Conservation (phyloP, 805 yeast species). For the Yarrowia bubula region DNA sequence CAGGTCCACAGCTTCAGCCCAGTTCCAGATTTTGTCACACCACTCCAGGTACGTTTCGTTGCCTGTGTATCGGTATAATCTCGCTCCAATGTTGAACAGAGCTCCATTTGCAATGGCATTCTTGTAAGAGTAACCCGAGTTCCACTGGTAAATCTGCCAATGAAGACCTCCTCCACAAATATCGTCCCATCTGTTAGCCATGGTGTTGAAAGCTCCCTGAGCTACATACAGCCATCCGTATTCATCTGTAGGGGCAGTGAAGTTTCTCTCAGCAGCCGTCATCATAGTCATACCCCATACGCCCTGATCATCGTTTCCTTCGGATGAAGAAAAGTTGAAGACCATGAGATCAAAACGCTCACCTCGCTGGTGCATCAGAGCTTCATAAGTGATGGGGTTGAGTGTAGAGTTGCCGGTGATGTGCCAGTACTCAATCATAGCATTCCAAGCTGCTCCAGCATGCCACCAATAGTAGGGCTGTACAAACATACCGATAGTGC, state of each 20-base stretch:
- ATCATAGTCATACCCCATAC: conserved; percentile 88
- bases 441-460: conserved; percentile 70
- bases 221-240: conserved; percentile 72
- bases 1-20: conserved; percentile 57
- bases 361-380: conserved; percentile 66
- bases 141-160: conserved; percentile 91
- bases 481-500: conserved; percentile 68
- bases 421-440: conserved; percentile 74
- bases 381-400: conserved; percentile 54
- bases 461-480: conserved; percentile 89
- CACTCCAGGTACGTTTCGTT: conserved; percentile 71
- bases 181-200: conserved; percentile 76
- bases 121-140: conserved; percentile 82
- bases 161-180: conserved; percentile 75
- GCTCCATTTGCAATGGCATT: conserved; percentile 84
- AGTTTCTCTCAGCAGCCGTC: conserved; percentile 81
- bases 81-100: conserved; percentile 74
- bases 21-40: conserved; percentile 68
- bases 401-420: conserved; percentile 68
- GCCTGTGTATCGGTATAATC: conserved; percentile 73
- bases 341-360: conserved; percentile 69
- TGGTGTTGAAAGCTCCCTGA: conserved; percentile 84
- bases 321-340: conserved; percentile 73
- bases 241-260: conserved; percentile 61
- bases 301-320: conserved; percentile 92